Evolutionary conservation across 108 stramenopile genomes (phyloP).

Genomic region (Cyclotella kingstonii): DNA sequence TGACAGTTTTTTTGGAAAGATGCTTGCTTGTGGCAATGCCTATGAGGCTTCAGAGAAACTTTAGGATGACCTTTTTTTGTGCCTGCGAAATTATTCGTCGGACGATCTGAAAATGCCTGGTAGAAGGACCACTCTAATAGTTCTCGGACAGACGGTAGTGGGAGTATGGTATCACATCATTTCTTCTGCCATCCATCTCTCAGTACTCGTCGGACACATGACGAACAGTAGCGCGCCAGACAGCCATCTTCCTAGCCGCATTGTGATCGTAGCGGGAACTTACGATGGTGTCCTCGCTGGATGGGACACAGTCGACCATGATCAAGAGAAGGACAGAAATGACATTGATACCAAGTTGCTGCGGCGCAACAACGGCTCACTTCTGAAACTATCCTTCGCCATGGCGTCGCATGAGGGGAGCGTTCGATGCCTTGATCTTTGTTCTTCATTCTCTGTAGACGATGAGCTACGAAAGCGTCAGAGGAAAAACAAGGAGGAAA

Average conservation of each 20-base stretch:
- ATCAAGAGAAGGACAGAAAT: slow-evolving; percentile 17
- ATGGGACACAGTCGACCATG: slow-evolving; percentile 63
- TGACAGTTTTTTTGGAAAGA: too few relatives aligned
- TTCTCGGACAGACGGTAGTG: too few relatives aligned
- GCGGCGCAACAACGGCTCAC: slow-evolving; percentile 22
- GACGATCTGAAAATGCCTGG: too few relatives aligned
- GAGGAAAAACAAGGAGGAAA: slow-evolving; percentile 6
- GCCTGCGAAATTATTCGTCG: too few relatives aligned
- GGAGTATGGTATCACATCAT: too few relatives aligned
- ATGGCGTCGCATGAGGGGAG: slow-evolving; percentile 77
- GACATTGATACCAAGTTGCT: slow-evolving; percentile 27
- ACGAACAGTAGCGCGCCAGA: background rate
- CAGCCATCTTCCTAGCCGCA: slow-evolving; percentile 21
- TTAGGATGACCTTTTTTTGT: too few relatives aligned
- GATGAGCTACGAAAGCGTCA: background rate
- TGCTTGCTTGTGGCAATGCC: too few relatives aligned
- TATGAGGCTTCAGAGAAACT: too few relatives aligned
- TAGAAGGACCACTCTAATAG: too few relatives aligned
- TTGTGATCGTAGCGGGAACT: slow-evolving; percentile 67
- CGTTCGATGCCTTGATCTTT: slow-evolving; percentile 66
- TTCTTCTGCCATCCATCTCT: too few relatives aligned
- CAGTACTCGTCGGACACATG: background rate
- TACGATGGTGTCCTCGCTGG: slow-evolving; percentile 91
- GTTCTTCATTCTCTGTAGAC: slow-evolving; percentile 16
- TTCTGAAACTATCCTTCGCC: slow-evolving; percentile 70